Conservation (phyloP, 768 basidiomycete species). For the Mycena albidolilacea region DNA sequence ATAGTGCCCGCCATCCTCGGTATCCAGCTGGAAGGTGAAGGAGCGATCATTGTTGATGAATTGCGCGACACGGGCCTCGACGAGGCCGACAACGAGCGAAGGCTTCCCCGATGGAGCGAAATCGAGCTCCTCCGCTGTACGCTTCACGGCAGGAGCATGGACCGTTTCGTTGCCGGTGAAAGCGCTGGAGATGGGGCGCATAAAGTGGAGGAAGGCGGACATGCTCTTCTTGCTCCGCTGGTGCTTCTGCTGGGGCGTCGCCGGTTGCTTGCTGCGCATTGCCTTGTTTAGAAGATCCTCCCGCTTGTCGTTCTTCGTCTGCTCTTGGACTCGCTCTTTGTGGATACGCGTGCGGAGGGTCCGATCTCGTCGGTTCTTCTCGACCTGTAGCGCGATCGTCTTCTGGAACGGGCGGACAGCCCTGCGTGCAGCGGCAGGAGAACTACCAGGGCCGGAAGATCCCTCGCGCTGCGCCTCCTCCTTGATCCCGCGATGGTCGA, state of each 20-base stretch:
- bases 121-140: constrained; percentile 81
- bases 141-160: constrained; percentile 60
- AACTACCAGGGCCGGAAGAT: constrained; percentile 56
- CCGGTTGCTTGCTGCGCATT: constrained; percentile 74
- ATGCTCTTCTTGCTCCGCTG: constrained; percentile 93
- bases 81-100: constrained; percentile 79
- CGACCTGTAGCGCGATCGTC: constrained; percentile 76
- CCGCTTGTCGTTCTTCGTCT: constrained; percentile 77
- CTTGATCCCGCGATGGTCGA: constrained; percentile 80
- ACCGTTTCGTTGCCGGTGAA: constrained; percentile 74
- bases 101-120: constrained; percentile 83
- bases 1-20: constrained; percentile 91
- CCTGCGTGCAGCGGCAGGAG: constrained; percentile 67
- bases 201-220: constrained; percentile 87
- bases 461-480: constrained; percentile 84
- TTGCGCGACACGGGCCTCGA: constrained; percentile 77
- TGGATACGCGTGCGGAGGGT: constrained; percentile 76
- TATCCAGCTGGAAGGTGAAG: constrained; percentile 86
- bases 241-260: constrained; percentile 71
- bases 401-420: constrained; percentile 76
- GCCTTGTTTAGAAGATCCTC: constrained; percentile 84
- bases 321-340: constrained; percentile 84
- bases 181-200: constrained; percentile 91
- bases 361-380: constrained; percentile 87
- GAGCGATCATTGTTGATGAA: constrained; percentile 88